Percentiles rank a stretch among this genome's conserved stretches.
phyloP scores from a whole-genome alignment of 2,329 filamentous ascomycete genomes.

The Orbilia quercus region DNA sequence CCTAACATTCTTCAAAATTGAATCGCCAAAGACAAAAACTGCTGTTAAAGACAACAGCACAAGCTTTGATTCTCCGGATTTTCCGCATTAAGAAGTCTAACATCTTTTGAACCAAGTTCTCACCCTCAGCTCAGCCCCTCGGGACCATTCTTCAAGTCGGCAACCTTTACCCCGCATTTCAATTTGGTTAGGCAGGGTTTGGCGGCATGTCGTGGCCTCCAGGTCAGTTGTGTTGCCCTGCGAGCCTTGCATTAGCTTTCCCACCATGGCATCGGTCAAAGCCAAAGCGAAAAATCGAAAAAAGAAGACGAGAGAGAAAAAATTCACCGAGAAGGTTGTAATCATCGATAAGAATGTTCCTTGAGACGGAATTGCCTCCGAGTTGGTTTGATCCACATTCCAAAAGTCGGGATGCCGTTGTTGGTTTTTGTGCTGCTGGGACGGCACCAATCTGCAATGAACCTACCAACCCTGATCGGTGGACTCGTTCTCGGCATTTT shows the following conservation, averaged over 20 bases:
- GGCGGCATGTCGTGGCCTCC: slow-evolving; percentile 49
- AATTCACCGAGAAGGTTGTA: slow-evolving; percentile 29
- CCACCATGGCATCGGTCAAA: slow-evolving; percentile 16
- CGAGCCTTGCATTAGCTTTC: slow-evolving; percentile 16
- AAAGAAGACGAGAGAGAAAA: slow-evolving; percentile 8
- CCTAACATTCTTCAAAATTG: too few relatives aligned
- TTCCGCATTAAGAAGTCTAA: not conserved
- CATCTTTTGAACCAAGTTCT: not conserved
- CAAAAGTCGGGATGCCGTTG: slow-evolving; percentile 28
- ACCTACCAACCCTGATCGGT: slow-evolving; percentile 25
- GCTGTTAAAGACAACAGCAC: not conserved
- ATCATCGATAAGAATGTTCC: slow-evolving; percentile 15
- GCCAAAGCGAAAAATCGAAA: slow-evolving; percentile 32
- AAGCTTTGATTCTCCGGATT: not conserved
- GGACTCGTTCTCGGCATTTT: slow-evolving; percentile 29
- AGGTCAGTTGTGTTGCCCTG: slow-evolving; percentile 44
- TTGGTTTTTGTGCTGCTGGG: slow-evolving; percentile 25
- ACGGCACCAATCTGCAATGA: slow-evolving; percentile 35
- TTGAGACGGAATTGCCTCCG: slow-evolving; percentile 35
- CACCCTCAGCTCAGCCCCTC: slow-evolving; percentile 6
- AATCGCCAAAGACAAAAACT: not conserved
- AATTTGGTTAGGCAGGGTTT: slow-evolving; percentile 55
- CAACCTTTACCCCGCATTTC: slow-evolving; percentile 53
- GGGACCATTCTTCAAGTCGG: slow-evolving; percentile 28
- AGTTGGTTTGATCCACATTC: slow-evolving; percentile 36